Percentiles rank a stretch among this genome's conserved stretches.
These are phyloP conservation scores for Coemansia asiatica DNA, from an alignment of 192 early-diverging fungal species.

Conservation along the genomic window DNA sequence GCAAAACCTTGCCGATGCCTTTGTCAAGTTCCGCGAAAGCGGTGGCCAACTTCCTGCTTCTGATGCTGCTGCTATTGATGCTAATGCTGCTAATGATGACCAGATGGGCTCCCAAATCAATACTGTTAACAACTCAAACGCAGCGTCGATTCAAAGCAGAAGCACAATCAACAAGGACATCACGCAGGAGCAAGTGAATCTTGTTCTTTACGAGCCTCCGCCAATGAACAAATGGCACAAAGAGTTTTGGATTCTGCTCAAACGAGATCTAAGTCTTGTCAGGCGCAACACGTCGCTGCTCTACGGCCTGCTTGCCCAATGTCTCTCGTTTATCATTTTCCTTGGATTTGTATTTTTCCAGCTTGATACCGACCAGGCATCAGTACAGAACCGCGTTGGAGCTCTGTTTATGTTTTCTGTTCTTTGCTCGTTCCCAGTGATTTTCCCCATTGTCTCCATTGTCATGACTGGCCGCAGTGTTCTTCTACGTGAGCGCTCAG, in stretches of 20 bases:
- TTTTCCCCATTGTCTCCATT: conserved; percentile 39
- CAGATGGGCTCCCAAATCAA: neutral
- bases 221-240: conserved; percentile 26
- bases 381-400: conserved; percentile 25
- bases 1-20: conserved; percentile 14
- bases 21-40: conserved; percentile 6
- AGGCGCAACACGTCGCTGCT: conserved; percentile 14
- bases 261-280: conserved; percentile 29
- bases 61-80: neutral
- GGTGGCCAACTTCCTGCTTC: conserved; percentile 2
- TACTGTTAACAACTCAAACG: neutral
- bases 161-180: conserved; percentile 7
- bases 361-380: conserved; percentile 10
- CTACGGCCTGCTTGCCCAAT: conserved; percentile 10
- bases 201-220: conserved; percentile 10
- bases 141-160: neutral
- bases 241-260: conserved; percentile 36
- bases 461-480: conserved; percentile 9
- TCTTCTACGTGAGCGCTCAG: conserved; percentile 8
- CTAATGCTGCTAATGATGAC: neutral
- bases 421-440: conserved; percentile 47
- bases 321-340: conserved; percentile 12
- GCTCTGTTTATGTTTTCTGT: conserved; percentile 23
- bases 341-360: conserved; percentile 52
- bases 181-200: neutral